phyloP scores from a whole-genome alignment of 208 protist species.

The Trypanosoma cruzi region DNA sequence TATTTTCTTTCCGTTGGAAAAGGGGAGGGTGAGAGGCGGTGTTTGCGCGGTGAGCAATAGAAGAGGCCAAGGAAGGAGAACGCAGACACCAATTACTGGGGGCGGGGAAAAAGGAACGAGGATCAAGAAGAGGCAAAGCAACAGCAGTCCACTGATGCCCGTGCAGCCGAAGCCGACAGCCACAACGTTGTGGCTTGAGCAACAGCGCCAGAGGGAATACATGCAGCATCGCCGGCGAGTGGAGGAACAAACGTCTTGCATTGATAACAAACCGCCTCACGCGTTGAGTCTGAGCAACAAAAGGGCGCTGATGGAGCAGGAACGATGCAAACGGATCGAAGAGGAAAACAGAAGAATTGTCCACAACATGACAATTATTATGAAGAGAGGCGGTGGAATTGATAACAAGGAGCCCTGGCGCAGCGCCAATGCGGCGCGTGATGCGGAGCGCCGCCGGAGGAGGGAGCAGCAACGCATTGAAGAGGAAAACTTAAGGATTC shows the following conservation, averaged over 20 bases:
- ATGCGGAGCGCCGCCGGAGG: conserved; percentile 47
- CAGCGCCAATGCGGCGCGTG: conserved; percentile 38
- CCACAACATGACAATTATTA: conserved; percentile 64
- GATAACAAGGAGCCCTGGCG: conserved; percentile 73
- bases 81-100: background rate
- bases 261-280: conserved; percentile 53
- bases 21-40: background rate
- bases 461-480: conserved; percentile 41
- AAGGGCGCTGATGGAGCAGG: conserved; percentile 30
- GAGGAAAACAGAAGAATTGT: conserved; percentile 61
- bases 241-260: conserved; percentile 33
- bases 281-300: conserved; percentile 40
- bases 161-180: conserved; percentile 17
- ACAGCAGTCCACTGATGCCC: conserved; percentile 6
- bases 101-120: background rate
- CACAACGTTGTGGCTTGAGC: conserved; percentile 33
- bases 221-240: conserved; percentile 58
- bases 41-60: background rate
- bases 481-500: conserved; percentile 54
- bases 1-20: conserved; percentile 1
- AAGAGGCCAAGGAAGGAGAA: background rate
- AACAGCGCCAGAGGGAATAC: conserved; percentile 48
- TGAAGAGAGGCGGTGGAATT: conserved; percentile 55
- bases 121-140: background rate
- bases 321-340: conserved; percentile 45